Conservation (phyloP, 2,329 filamentous ascomycete species). For the Zymoseptoria crescenta region DNA sequence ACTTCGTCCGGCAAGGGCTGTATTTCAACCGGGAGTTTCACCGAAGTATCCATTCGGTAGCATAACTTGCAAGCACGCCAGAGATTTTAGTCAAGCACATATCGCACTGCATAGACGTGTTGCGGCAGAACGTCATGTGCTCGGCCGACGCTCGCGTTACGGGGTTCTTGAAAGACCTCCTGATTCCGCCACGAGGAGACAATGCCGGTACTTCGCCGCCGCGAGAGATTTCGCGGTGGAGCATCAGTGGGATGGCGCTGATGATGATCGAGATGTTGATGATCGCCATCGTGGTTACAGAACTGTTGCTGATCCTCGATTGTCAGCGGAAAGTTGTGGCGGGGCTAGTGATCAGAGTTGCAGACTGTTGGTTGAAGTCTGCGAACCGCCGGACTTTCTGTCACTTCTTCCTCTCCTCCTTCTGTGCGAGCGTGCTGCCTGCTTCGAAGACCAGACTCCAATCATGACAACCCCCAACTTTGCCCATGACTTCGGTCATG, state of each 20-base stretch:
- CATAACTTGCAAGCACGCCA: background rate
- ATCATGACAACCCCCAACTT: too few relatives aligned
- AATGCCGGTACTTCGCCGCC: background rate
- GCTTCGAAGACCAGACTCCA: too few relatives aligned
- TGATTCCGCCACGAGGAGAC: background rate
- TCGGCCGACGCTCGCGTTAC: background rate
- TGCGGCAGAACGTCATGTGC: background rate
- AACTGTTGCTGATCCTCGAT: background rate
- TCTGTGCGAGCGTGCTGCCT: too few relatives aligned
- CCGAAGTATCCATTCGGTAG: background rate
- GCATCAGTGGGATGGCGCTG: background rate
- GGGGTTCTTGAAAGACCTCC: background rate
- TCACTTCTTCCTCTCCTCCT: too few relatives aligned
- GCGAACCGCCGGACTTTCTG: background rate
- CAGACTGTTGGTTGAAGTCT: background rate
- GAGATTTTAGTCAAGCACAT: background rate
- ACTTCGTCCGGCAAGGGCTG: constrained; percentile 2
- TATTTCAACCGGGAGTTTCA: background rate
- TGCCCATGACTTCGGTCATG: too few relatives aligned
- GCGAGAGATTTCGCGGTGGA: background rate
- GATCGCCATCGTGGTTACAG: background rate
- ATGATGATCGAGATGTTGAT: background rate
- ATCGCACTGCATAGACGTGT: background rate
- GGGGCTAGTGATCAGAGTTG: background rate
- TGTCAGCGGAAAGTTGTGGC: background rate